These are phyloP conservation scores for Coemansia sp. DNA, from an alignment of 192 early-diverging fungal genomes.

Conservation along the genomic window DNA sequence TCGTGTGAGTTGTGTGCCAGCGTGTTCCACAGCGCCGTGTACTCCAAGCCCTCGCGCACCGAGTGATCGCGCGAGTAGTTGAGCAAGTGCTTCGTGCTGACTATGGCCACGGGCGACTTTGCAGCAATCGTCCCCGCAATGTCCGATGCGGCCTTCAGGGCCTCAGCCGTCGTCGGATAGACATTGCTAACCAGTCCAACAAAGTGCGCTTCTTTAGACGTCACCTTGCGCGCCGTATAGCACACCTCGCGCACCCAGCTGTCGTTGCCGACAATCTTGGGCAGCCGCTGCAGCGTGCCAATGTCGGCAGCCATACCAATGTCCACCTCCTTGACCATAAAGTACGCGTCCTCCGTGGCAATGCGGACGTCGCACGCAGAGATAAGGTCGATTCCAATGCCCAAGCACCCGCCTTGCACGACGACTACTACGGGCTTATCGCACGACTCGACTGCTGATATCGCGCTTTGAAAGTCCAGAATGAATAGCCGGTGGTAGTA, in stretches of 20 bases:
- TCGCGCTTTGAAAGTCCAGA: constrained; percentile 62
- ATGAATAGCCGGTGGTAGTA: constrained; percentile 57
- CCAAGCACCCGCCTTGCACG: constrained; percentile 83
- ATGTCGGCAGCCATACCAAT: constrained; percentile 93
- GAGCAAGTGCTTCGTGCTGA: constrained; percentile 87
- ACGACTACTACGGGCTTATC: constrained; percentile 89
- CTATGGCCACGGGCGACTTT: constrained; percentile 87
- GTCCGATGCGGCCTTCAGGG: constrained; percentile 60
- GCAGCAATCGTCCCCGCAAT: constrained; percentile 75
- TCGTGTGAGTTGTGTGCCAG: constrained; percentile 75
- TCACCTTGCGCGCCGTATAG: constrained; percentile 78
- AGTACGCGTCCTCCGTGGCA: constrained; percentile 74
- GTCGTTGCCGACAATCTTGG: constrained; percentile 91
- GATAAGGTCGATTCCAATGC: constrained; percentile 84
- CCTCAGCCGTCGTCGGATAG: constrained; percentile 30
- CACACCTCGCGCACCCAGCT: constrained; percentile 91
- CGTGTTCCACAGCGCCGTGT: constrained; percentile 88
- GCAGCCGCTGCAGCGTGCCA: constrained; percentile 92
- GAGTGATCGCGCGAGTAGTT: constrained; percentile 94
- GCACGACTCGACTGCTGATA: constrained; percentile 82
- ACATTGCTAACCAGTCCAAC: constrained; percentile 67
- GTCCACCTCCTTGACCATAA: constrained; percentile 92
- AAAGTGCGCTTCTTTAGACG: constrained; percentile 63
- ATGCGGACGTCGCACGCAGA: constrained; percentile 94
- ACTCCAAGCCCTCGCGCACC: constrained; percentile 83